phyloP scores from a whole-genome alignment of 1,139 yeast genomes.

The Blastobotrys niveus region DNA sequence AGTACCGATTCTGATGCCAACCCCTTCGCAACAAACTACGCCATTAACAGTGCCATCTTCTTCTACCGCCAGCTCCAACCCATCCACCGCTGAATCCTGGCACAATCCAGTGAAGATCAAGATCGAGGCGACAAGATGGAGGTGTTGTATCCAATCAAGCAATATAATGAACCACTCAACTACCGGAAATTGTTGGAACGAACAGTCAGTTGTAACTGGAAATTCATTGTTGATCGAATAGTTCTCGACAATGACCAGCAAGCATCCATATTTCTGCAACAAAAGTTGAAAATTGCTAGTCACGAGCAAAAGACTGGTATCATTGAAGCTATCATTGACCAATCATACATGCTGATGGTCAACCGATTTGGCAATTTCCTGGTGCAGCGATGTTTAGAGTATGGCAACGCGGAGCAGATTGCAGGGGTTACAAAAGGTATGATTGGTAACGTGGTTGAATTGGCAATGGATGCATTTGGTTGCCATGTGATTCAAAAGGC shows the following conservation, averaged over 20 bases:
- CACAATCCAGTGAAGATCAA: background rate
- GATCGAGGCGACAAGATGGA: slow-evolving; percentile 3
- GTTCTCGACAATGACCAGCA: slow-evolving; percentile 38
- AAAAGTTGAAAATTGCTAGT: slow-evolving; percentile 36
- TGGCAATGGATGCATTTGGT: slow-evolving; percentile 39
- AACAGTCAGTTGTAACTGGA: slow-evolving; percentile 31
- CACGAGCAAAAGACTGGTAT: slow-evolving; percentile 33
- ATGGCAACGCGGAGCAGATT: slow-evolving; percentile 34
- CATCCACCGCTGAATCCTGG: no score
- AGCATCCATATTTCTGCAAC: slow-evolving; percentile 41
- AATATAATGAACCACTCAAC: slow-evolving; percentile 27
- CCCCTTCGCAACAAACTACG: no score
- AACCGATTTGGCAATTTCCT: slow-evolving; percentile 42
- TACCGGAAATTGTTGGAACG: slow-evolving; percentile 29
- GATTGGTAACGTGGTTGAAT: slow-evolving; percentile 32
- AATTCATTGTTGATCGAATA: slow-evolving; percentile 34
- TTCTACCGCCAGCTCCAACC: no score
- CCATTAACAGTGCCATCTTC: no score
- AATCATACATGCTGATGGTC: slow-evolving; percentile 34
- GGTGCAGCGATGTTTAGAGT: slow-evolving; percentile 40
- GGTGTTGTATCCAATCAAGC: slow-evolving; percentile 21
- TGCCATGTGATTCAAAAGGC: slow-evolving; percentile 43
- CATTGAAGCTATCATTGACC: slow-evolving; percentile 32
- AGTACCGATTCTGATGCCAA: background rate
- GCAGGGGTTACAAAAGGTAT: slow-evolving; percentile 31